phyloP scores from a whole-genome alignment of 345 rosid genomes.

The Moringa oleifera region DNA sequence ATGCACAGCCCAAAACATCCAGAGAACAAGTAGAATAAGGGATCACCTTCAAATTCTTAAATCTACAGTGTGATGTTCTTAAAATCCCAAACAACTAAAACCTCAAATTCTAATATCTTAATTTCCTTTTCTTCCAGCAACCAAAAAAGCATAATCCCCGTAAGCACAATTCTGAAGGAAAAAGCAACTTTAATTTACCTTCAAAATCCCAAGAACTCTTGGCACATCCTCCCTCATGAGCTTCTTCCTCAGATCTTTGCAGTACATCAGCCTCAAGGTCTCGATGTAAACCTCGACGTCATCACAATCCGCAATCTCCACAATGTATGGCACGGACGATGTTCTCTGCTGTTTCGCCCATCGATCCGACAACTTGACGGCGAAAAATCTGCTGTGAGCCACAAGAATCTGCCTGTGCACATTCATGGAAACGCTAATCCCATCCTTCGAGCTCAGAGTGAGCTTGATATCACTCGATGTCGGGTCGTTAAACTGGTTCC shows the following conservation, averaged over 20 bases:
- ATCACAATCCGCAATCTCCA: conserved; percentile 97
- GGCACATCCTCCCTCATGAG: conserved; percentile 85
- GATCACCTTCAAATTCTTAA: too few species aligned
- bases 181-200: conserved; percentile 36
- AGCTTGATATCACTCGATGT: conserved; percentile 72
- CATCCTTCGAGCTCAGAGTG: conserved; percentile 80
- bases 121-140: not conserved
- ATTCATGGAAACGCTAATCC: conserved; percentile 60
- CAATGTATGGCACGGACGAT: conserved; percentile 52
- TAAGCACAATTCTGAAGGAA: not conserved
- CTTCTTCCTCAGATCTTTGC: conserved; percentile 88
- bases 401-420: conserved; percentile 87
- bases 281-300: conserved; percentile 96
- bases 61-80: not conserved
- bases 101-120: not conserved
- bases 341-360: conserved; percentile 65
- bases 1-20: not conserved
- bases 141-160: not conserved
- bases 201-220: conserved; percentile 86
- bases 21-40: too few species aligned
- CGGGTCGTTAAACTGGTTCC: conserved; percentile 85
- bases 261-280: conserved; percentile 88
- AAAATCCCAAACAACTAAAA: not conserved
- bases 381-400: conserved; percentile 87
- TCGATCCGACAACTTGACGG: conserved; percentile 71